phyloP scores from a whole-genome alignment of 257 asterid species.

The Vinca minor region DNA sequence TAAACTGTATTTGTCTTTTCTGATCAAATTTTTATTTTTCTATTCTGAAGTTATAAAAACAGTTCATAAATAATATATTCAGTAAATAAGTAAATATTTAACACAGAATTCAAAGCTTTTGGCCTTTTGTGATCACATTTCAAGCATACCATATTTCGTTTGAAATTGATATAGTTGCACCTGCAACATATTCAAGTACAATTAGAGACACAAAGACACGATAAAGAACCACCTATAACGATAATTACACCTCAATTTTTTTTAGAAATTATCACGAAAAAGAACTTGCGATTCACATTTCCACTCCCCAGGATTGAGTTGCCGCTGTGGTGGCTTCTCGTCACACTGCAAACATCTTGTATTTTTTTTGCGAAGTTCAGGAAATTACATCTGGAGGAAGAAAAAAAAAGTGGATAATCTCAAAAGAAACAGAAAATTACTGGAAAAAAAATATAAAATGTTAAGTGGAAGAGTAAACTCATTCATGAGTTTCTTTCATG shows the following conservation, averaged over 20 bases:
- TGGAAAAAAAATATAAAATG: background rate
- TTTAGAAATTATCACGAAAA: background rate
- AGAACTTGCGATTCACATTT: conserved; percentile 87
- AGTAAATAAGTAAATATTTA: too few relatives aligned
- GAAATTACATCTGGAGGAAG: conserved; percentile 78
- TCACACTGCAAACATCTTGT: conserved; percentile 68
- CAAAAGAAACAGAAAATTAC: conserved; percentile 13
- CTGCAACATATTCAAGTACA: conserved; percentile 22
- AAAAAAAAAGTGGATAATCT: conserved; percentile 8
- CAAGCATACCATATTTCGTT: conserved; percentile 74
- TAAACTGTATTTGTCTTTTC: too few relatives aligned
- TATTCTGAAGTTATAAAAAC: too few relatives aligned
- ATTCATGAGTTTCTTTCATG: too few relatives aligned
- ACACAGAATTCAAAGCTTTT: conserved; percentile 32
- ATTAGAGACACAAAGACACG: background rate
- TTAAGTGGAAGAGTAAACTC: background rate
- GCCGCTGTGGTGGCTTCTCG: conserved; percentile 75
- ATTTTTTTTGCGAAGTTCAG: conserved; percentile 84
- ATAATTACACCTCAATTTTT: background rate
- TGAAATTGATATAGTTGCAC: conserved; percentile 86
- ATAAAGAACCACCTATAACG: background rate
- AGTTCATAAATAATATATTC: too few relatives aligned
- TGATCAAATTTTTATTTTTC: too few relatives aligned
- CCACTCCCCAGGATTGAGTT: conserved; percentile 84
- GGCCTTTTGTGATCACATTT: conserved; percentile 85